Base-by-base conservation (phyloP, 352 stramenopile genomes). In the Pythium biforme region DNA sequence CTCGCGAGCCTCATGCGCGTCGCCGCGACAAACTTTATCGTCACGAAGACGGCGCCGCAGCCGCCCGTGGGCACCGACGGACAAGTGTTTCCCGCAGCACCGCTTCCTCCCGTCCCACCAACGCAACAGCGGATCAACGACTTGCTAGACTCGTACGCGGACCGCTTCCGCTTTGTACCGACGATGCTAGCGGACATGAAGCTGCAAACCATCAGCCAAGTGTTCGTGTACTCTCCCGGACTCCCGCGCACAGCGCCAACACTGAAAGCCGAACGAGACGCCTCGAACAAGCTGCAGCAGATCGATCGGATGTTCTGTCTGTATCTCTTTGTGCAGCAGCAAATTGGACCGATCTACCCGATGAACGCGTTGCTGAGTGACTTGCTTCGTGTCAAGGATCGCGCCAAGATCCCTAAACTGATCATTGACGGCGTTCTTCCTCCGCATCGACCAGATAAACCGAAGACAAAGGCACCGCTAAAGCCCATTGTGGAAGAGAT, bases 221-320 rank as follows among this genome's bases (percentile, higher is more conserved):
- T 83, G 4, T n/a, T 29, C 4, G 61, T 81, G 14, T 58, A 60
- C 25, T 68, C 49, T 1, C 26, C 45, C 4, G 43, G 41, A 8
- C 34, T 70, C 1, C 8, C 20, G 43, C 60, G 27, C 7, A 59
- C 39, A 1, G 55, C 60, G 1, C 14, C 23, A 9, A 67, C 40
- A 41, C 12, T 23, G 1, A 70, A 75, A 68, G 58, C 52, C 27
- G 73, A 86, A 55, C 83, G 83, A 29, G 72, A 76, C 0, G 74
- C 78, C 1, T 66, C 60, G 12, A 41, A 53, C 19, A 86, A 79
- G 41, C 54, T 94, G 20, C 72, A 87, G 48, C 83, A 93, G 56
- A 83, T 93, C 22, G 86, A 94, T 25, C 76, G 75, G 6, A 83
- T 94, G 76, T 83, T 72, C 20, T 68, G 62, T 29, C n/a, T 89